Evolutionary conservation across 768 basidiomycete genomes (phyloP), one percentile per base, ranked within the genome.

Genomic region (Lactarius vividus): DNA sequence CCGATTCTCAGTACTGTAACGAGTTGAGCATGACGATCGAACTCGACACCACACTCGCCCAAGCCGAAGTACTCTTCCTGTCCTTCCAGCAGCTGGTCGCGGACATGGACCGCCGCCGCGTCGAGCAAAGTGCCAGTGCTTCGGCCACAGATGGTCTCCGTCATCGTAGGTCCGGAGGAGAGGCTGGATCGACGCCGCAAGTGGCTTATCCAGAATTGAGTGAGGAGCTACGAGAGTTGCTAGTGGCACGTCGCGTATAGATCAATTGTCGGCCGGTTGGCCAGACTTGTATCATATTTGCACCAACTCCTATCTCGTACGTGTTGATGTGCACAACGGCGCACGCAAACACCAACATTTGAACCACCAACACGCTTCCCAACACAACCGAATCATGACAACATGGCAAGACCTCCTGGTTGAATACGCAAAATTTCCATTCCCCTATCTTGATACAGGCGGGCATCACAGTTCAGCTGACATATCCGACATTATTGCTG

Each of bases 1-100:
- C 29, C 55, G 3, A 33, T 44, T 37, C 53, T 39, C 70, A 90
- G 88, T 97, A 96, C 72, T 93, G 92, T 80, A 96, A 96, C 73
- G 93, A 96, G 71, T 85, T 96, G 67, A 92, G 90, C 77, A 94
- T 94, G 89, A 93, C 94, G 59, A 96, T 99, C 71, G 97, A 98
- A 74, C 84, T 98, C n/a, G 91, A 97, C 74, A 87, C 89, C 0
- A 96, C 97, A 23, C 84, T 99, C 10, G 90, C 94, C 0, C 97
- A 98, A 77, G 97, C 96, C 11, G 97, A 99, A 77, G 95, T 98
- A 18, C 83, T 99, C 26, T 98, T 93, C 82, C 82, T 96, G 2
- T 94, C 94, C 1, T 98, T 97, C 79, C 80, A 88, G 15, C 89
- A 92, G 72, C 78, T 97, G 26, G 88, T 98, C 26, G 90, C 90